Conservation (phyloP, 1,284 basidiomycete species). For the Apiotrichum brassicae region DNA sequence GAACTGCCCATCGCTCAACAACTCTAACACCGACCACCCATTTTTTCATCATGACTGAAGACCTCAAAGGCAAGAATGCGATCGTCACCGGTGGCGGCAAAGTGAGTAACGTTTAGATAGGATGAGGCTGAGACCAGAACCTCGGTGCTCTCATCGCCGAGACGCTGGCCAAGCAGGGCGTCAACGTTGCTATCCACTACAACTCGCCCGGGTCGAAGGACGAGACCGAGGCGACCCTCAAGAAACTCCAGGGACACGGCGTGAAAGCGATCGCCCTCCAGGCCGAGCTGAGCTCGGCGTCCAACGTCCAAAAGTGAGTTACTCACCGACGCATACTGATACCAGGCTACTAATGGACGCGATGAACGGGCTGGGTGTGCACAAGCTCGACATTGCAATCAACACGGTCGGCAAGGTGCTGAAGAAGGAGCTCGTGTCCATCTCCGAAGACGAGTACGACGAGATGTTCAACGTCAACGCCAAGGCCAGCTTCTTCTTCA, state of each 20-base stretch:
- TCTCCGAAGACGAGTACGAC: slow-evolving; percentile 24
- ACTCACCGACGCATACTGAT: neutral
- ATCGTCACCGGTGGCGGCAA: slow-evolving; percentile 21
- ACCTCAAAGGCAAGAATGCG: slow-evolving; percentile 19
- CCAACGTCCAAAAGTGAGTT: slow-evolving; percentile 6
- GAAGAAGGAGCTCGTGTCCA: slow-evolving; percentile 22
- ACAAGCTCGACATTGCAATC: slow-evolving; percentile 21
- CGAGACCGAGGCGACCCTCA: slow-evolving; percentile 15
- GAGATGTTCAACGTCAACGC: slow-evolving; percentile 22
- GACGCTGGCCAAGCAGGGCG: slow-evolving; percentile 16
- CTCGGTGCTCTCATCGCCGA: slow-evolving; percentile 20
- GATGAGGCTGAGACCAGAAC: slow-evolving; percentile 15
- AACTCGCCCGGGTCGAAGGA: slow-evolving; percentile 15
- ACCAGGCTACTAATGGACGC: slow-evolving; percentile 16
- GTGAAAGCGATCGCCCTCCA: slow-evolving; percentile 16
- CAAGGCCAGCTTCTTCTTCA: slow-evolving; percentile 28
- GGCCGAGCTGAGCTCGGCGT: slow-evolving; percentile 11
- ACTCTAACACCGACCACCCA: too few species aligned
- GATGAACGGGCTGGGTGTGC: slow-evolving; percentile 9
- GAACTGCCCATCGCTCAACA: too few species aligned
- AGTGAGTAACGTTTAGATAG: neutral
- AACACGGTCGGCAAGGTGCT: slow-evolving; percentile 29
- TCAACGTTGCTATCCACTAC: slow-evolving; percentile 23
- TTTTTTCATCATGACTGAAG: slow-evolving; percentile 1
- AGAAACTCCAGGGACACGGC: slow-evolving; percentile 8